Evolutionary conservation across 2,329 filamentous ascomycete genomes (phyloP).

Genomic region (Exophiala calicioides): DNA sequence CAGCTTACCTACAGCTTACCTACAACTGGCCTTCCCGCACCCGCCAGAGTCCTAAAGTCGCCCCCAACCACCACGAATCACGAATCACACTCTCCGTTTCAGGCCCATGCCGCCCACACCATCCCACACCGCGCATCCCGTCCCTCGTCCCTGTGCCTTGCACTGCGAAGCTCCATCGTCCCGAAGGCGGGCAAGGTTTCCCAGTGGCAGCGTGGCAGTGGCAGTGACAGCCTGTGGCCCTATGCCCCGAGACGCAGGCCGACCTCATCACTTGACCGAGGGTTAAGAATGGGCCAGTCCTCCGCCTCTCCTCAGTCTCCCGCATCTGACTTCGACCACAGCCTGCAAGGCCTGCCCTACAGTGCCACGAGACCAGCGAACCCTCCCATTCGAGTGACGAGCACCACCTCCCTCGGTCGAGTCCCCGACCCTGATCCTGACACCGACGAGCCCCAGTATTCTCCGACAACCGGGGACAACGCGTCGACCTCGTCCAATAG

Average conservation of each 20-base stretch:
- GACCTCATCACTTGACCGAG: too few species aligned
- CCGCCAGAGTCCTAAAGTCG: too few species aligned
- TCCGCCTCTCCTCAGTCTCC: constrained; percentile 13
- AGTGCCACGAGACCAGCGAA: constrained; percentile 18
- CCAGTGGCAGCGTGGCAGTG: too few species aligned
- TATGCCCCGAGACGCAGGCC: too few species aligned
- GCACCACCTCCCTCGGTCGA: constrained; percentile 19
- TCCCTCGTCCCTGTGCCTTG: too few species aligned
- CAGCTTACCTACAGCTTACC: too few species aligned
- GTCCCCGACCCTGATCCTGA: constrained; percentile 17
- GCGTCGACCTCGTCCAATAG: constrained; percentile 27
- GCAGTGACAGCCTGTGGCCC: too few species aligned
- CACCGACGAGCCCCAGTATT: constrained; percentile 10
- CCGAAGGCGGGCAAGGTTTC: constrained; percentile 2
- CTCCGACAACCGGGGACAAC: constrained; percentile 19
- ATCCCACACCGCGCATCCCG: constrained; percentile 7
- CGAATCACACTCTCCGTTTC: constrained; percentile 7
- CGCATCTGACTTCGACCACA: constrained; percentile 18
- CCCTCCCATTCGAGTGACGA: constrained; percentile 17
- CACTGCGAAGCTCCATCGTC: too few species aligned
- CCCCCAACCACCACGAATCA: too few species aligned
- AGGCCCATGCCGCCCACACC: constrained; percentile 14
- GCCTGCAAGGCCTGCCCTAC: constrained; percentile 25
- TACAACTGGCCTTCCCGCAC: too few species aligned
- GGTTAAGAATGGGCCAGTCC: constrained; percentile 18